Conservation (phyloP, 2,329 filamentous ascomycete genomes). For the Alternaria sp. region DNA sequence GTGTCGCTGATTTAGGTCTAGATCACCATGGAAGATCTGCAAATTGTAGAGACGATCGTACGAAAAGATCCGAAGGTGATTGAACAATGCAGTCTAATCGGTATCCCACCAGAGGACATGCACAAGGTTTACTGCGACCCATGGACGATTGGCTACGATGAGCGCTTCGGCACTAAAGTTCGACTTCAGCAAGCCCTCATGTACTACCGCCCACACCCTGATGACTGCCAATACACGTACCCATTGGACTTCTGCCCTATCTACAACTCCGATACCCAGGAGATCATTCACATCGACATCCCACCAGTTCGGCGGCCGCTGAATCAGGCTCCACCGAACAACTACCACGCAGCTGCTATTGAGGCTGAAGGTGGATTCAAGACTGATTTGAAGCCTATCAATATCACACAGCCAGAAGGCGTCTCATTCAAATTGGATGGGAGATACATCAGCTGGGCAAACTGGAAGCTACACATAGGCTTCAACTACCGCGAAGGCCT, state of each 20-base stretch:
- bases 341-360: constrained; percentile 79
- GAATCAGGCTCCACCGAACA: constrained; percentile 74
- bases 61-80: constrained; percentile 85
- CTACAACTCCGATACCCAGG: constrained; percentile 79
- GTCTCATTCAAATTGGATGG: constrained; percentile 84
- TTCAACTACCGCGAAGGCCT: constrained; percentile 96
- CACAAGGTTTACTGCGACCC: constrained; percentile 95
- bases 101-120: constrained; percentile 84
- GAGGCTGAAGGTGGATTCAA: constrained; percentile 78
- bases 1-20: constrained; percentile 41
- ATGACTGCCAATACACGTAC: constrained; percentile 90
- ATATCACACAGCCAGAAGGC: constrained; percentile 87
- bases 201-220: constrained; percentile 88
- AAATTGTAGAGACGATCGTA: constrained; percentile 77
- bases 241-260: constrained; percentile 95
- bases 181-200: constrained; percentile 91
- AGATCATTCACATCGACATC: constrained; percentile 84
- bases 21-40: constrained; percentile 92
- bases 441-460: constrained; percentile 83
- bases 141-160: constrained; percentile 95
- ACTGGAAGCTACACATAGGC: constrained; percentile 90
- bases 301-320: constrained; percentile 79
- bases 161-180: constrained; percentile 79
- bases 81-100: constrained; percentile 85
- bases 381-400: constrained; percentile 81